Evolutionary conservation across 2,329 filamentous ascomycete species (phyloP), one percentile per base, ranked within the genome.

Genomic region (Aplosporella prunicola): DNA sequence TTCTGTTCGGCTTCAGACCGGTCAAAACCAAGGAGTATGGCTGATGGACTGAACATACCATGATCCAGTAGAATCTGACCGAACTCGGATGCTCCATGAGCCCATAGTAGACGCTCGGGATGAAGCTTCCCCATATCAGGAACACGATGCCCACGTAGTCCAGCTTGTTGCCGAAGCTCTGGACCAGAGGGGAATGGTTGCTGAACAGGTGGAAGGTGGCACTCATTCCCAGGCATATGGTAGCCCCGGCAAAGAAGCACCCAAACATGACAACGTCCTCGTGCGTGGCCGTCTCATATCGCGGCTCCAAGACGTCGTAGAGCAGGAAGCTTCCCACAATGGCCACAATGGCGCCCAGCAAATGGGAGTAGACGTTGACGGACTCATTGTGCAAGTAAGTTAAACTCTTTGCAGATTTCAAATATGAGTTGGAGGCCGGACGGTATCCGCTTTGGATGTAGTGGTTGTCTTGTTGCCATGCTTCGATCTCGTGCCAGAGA

Each of bases 121-220:
- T 76, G 54, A 89, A 94, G 56, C 82, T 89, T 5, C 91, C 91
- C 47, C 89, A 83, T 42, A 96, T 96, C 47, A 98, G 66, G 32
- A 80, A 76, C 20, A 96, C 84, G 49, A 98, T 98, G 5, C 91
- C 91, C 5, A 89, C 76, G 57, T 98, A 96, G 57, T 98, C 91
- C 40, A 96, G 66, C 58, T 93, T 85, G 57, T 96, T 96, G 9
- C 88, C 88, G 67, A 86, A 83, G 44, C 75, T 79, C 2, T 82
- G 78, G 10, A 95, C 84, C 2, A 63, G 61, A 24, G 77, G 74
- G 13, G 83, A 91, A 59, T 98, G 91, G 47, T 95, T 94, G 15
- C 72, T 77, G 32, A 95, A 73, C 2, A 83, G 74, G 57, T 98
- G 91, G 56, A 79, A 98, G 3, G 80, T 82, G 5, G 86, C 64